Evolutionary conservation across 495 filamentous ascomycete species (phyloP).

Genomic region (Podospora appendiculata): DNA sequence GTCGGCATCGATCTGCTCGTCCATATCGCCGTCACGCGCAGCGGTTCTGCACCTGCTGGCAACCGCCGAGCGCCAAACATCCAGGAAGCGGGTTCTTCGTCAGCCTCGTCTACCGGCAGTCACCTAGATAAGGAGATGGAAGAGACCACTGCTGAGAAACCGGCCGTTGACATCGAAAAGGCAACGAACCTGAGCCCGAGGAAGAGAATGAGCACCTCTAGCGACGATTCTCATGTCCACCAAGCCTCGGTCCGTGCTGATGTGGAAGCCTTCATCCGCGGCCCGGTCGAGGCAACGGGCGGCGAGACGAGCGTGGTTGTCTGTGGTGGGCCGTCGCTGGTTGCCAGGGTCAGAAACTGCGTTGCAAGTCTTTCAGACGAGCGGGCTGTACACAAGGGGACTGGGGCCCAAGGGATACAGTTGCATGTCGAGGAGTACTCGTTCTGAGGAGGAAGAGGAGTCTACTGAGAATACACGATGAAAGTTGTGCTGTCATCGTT

Average conservation of each 20-base stretch:
- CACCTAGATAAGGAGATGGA: constrained; percentile 8
- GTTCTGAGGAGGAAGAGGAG: constrained; percentile 12
- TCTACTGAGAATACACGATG: too few relatives aligned
- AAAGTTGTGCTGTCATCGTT: not conserved
- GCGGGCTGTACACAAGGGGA: constrained; percentile 83
- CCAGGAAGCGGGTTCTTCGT: not conserved
- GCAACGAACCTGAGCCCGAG: constrained; percentile 11
- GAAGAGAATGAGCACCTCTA: constrained; percentile 20
- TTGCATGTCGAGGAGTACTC: constrained; percentile 44
- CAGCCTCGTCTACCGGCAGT: constrained; percentile 11
- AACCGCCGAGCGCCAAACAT: not conserved
- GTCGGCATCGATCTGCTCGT: constrained; percentile 39
- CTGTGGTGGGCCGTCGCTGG: constrained; percentile 65
- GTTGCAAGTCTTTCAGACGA: constrained; percentile 74
- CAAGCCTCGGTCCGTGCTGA: constrained; percentile 33
- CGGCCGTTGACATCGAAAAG: constrained; percentile 17
- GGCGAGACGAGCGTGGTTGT: constrained; percentile 81
- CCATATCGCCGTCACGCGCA: constrained; percentile 50
- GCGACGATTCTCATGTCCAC: constrained; percentile 33
- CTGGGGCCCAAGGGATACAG: constrained; percentile 69
- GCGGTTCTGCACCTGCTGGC: constrained; percentile 8
- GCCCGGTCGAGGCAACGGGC: constrained; percentile 59
- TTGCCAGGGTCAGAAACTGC: constrained; percentile 54
- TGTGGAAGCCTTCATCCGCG: constrained; percentile 35
- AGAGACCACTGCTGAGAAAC: constrained; percentile 14